Evolutionary conservation across 208 protist genomes (phyloP).

Genomic region (Trypanosoma caninum): DNA sequence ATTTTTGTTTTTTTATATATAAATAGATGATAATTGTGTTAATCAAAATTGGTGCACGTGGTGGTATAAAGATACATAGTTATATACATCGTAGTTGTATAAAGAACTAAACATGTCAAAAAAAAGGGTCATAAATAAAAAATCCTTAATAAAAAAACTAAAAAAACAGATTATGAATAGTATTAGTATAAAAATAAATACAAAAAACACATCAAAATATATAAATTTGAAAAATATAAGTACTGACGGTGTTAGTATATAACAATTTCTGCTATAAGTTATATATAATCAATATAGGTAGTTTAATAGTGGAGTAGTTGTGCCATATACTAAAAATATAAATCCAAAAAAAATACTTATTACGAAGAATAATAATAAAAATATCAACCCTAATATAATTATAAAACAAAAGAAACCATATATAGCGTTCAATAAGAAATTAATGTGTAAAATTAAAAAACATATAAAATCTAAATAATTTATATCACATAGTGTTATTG

Average conservation of each 20-base stretch:
- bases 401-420: conserved; percentile 83
- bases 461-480: conserved; percentile 80
- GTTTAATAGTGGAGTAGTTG: conserved; percentile 47
- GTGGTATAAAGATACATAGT: conserved; percentile 46
- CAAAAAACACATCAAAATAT: conserved; percentile 83
- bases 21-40: conserved; percentile 75
- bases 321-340: conserved; percentile 72
- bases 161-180: conserved; percentile 86
- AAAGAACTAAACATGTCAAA: conserved; percentile 74
- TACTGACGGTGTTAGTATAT: conserved; percentile 47
- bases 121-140: conserved; percentile 88
- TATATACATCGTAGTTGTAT: conserved; percentile 59
- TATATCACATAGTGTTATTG: conserved; percentile 80
- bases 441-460: conserved; percentile 86
- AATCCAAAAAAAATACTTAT: conserved; percentile 82
- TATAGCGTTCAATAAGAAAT: conserved; percentile 74
- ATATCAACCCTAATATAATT: conserved; percentile 74
- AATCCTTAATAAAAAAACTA: conserved; percentile 87
- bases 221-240: conserved; percentile 87
- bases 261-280: conserved; percentile 72
- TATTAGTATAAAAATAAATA: conserved; percentile 81
- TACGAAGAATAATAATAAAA: conserved; percentile 81
- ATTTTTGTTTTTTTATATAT: conserved; percentile 87
- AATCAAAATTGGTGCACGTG: conserved; percentile 68
- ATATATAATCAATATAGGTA: conserved; percentile 76